Percentiles rank a stretch among this genome's conserved stretches.
Evolutionary conservation across 495 filamentous ascomycete genomes (phyloP).

Genomic region (Pseudevernia furfuracea): DNA sequence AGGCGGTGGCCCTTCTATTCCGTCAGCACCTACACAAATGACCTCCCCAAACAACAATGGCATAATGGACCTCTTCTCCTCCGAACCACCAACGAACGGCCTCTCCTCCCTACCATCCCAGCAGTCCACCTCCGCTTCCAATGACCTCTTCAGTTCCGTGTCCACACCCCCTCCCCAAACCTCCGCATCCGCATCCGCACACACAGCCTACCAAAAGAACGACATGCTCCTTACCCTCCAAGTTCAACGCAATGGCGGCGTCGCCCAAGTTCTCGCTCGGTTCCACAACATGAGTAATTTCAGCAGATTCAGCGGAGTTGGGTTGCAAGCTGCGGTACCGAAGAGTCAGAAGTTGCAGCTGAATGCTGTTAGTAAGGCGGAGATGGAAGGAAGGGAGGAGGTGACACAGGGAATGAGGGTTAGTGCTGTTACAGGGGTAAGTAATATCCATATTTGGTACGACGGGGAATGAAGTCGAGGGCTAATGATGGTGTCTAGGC

Average conservation of each 20-base stretch:
- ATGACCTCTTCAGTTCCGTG: slow-evolving; percentile 42
- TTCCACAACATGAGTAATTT: slow-evolving; percentile 71
- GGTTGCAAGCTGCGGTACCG: slow-evolving; percentile 87
- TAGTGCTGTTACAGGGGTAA: slow-evolving; percentile 74
- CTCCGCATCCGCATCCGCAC: slow-evolving; percentile 34
- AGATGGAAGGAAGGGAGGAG: slow-evolving; percentile 69
- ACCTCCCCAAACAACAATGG: slow-evolving; percentile 60
- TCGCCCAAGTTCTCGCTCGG: slow-evolving; percentile 67
- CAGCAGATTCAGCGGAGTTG: slow-evolving; percentile 58
- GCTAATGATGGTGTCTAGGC: slow-evolving; percentile 36
- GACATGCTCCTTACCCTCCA: slow-evolving; percentile 71
- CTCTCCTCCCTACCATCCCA: slow-evolving; percentile 34
- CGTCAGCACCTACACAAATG: slow-evolving; percentile 37
- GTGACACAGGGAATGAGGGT: slow-evolving; percentile 86
- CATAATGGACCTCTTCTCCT: slow-evolving; percentile 81
- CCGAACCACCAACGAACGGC: slow-evolving; percentile 37
- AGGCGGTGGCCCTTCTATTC: slow-evolving; percentile 46
- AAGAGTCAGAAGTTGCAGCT: slow-evolving; percentile 90
- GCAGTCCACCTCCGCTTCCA: slow-evolving; percentile 37
- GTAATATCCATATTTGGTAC: slow-evolving; percentile 31
- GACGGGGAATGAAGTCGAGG: background rate
- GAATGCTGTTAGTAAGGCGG: slow-evolving; percentile 71
- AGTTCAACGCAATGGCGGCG: slow-evolving; percentile 67
- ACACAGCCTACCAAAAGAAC: slow-evolving; percentile 79
- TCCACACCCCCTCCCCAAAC: slow-evolving; percentile 43